phyloP scores from a whole-genome alignment of 2,329 filamentous ascomycete genomes.

The Ceratocystis harringtonii region DNA sequence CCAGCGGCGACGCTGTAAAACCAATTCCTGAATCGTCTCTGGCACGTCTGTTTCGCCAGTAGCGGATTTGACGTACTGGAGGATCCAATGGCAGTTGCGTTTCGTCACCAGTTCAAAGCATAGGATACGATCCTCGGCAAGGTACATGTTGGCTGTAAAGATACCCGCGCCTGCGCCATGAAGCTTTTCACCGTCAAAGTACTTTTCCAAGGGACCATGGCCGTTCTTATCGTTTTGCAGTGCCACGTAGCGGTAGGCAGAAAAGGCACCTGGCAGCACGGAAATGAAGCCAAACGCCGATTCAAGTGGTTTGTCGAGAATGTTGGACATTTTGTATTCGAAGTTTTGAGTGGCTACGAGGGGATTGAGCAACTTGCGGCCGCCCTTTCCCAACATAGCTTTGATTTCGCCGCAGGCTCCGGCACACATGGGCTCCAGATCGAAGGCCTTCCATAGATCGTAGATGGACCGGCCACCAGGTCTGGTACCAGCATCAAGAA shows the following conservation, averaged over 20 bases:
- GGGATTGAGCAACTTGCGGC: conserved; percentile 82
- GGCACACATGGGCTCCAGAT: conserved; percentile 92
- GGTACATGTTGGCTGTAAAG: conserved; percentile 98
- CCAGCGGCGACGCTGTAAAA: conserved; percentile 91
- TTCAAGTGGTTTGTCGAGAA: conserved; percentile 92
- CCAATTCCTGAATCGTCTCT: conserved; percentile 83
- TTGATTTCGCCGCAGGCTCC: conserved; percentile 98
- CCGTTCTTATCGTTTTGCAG: conserved; percentile 94
- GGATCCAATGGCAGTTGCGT: conserved; percentile 90
- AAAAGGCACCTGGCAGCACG: conserved; percentile 91
- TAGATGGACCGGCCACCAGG: conserved; percentile 92
- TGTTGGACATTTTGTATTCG: conserved; percentile 99
- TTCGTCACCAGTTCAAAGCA: conserved; percentile 98
- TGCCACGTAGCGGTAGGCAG: conserved; percentile 89
- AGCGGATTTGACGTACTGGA: conserved; percentile 96
- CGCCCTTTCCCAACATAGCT: conserved; percentile 75
- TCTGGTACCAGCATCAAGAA: conserved; percentile 90
- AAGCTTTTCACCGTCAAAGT: conserved; percentile 93
- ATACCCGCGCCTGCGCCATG: conserved; percentile 85
- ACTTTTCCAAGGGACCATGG: conserved; percentile 84
- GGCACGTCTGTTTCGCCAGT: conserved; percentile 96
- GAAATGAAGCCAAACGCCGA: conserved; percentile 97
- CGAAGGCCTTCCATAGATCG: conserved; percentile 96
- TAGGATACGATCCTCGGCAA: conserved; percentile 95
- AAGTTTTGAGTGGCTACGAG: conserved; percentile 95